Evolutionary conservation across 2,329 filamentous ascomycete genomes (phyloP).

Genomic region (Elsinoe fawcettii): DNA sequence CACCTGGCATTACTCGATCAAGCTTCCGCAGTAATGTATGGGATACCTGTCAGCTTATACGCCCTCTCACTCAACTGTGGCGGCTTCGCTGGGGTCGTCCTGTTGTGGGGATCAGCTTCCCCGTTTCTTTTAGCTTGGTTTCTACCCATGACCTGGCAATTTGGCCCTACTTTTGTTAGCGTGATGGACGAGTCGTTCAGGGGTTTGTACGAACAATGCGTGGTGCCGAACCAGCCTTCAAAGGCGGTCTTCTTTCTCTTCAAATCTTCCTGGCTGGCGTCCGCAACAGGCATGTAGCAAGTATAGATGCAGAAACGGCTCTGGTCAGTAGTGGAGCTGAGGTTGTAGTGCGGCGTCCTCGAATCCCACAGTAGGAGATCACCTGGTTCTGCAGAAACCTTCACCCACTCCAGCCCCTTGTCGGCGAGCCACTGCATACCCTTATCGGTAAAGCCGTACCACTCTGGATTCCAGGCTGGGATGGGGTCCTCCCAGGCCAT

Average conservation of each 20-base stretch:
- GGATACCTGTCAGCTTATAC: too few species aligned
- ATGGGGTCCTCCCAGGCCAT: constrained; percentile 26
- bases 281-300: constrained; percentile 32
- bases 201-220: too few species aligned
- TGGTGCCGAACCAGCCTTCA: constrained; percentile 27
- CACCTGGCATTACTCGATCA: too few species aligned
- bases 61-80: too few species aligned
- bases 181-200: too few species aligned
- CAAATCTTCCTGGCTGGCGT: constrained; percentile 30
- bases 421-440: constrained; percentile 27
- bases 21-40: too few species aligned
- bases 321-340: constrained; percentile 24
- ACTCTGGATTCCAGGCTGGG: constrained; percentile 28
- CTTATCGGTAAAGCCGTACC: constrained; percentile 29
- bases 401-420: constrained; percentile 22
- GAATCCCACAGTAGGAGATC: constrained; percentile 25
- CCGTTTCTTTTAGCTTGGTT: too few species aligned
- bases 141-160: too few species aligned
- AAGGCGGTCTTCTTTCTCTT: constrained; percentile 29
- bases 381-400: constrained; percentile 24
- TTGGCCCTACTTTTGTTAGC: too few species aligned
- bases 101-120: too few species aligned
- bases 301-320: constrained; percentile 30
- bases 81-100: too few species aligned
- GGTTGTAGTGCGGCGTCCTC: constrained; percentile 28